Conservation (phyloP, 1,284 basidiomycete species). For the Ceratobasidium theobromae region DNA sequence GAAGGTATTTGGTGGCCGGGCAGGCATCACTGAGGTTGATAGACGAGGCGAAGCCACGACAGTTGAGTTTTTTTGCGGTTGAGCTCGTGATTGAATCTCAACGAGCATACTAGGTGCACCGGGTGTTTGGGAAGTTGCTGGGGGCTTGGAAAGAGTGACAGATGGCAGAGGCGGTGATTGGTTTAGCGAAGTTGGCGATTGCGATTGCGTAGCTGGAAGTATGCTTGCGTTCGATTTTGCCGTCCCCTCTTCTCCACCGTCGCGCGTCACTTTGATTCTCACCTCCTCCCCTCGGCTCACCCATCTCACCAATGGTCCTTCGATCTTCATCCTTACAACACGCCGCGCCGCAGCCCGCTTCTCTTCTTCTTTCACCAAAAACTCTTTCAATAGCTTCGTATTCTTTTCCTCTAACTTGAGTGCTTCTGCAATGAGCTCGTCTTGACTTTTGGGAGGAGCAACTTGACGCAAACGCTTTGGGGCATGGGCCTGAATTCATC, state of each 20-base stretch:
- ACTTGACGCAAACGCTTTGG: conserved; percentile 61
- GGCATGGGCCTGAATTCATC: conserved; percentile 51
- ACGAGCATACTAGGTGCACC: neutral
- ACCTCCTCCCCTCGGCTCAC: conserved; percentile 64
- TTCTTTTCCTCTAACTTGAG: conserved; percentile 85
- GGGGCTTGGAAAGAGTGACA: neutral
- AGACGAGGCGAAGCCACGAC: too few relatives aligned
- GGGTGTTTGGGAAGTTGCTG: neutral
- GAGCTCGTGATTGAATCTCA: neutral
- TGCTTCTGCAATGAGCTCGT: conserved; percentile 75
- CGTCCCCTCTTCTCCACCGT: neutral
- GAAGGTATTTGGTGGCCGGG: neutral
- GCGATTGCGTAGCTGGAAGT: neutral
- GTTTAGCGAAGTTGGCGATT: neutral
- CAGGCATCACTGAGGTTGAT: neutral
- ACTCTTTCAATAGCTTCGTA: conserved; percentile 72
- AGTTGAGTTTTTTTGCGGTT: too few relatives aligned
- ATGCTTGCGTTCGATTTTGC: neutral
- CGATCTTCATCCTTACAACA: conserved; percentile 56
- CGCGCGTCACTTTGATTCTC: conserved; percentile 30
- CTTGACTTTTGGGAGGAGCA: conserved; percentile 64
- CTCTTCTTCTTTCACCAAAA: conserved; percentile 77
- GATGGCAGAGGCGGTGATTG: neutral
- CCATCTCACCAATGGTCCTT: conserved; percentile 74
- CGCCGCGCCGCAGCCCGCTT: conserved; percentile 68